These are phyloP conservation scores for Phytophthora ohioensis DNA, from an alignment of 352 stramenopile genomes.

Conservation along the genomic window DNA sequence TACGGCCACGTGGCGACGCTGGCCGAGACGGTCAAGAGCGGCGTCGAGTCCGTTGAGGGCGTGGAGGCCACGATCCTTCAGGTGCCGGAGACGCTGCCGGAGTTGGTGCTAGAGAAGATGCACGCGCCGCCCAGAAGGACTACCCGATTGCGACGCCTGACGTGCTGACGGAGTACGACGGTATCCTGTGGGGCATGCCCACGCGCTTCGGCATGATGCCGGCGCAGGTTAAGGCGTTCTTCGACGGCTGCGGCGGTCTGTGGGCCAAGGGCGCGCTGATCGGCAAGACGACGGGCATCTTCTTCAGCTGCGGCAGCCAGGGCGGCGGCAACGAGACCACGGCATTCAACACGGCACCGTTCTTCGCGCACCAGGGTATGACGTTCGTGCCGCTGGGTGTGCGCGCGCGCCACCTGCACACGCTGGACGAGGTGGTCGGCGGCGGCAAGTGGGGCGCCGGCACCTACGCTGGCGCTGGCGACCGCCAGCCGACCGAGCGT, in stretches of 20 bases:
- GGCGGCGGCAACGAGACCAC: conserved; percentile 85
- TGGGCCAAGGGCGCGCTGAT: conserved; percentile 73
- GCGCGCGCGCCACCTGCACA: conserved; percentile 46
- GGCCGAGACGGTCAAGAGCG: conserved; percentile 70
- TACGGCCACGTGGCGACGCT: conserved; percentile 84
- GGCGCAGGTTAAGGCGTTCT: conserved; percentile 83
- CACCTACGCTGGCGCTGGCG: conserved; percentile 68
- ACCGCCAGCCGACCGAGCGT: conserved; percentile 64
- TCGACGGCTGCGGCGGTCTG: conserved; percentile 70
- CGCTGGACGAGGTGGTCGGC: conserved; percentile 58
- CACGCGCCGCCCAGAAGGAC: conserved; percentile 68
- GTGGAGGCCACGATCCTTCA: conserved; percentile 62
- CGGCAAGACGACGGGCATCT: conserved; percentile 78
- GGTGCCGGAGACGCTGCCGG: conserved; percentile 73
- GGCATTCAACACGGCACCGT: conserved; percentile 67
- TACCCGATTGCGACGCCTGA: conserved; percentile 63
- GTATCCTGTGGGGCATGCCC: conserved; percentile 80
- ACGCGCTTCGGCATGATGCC: conserved; percentile 82
- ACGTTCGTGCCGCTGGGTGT: conserved; percentile 79
- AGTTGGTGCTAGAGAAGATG: conserved; percentile 83
- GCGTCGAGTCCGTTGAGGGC: conserved; percentile 62
- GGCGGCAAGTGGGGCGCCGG: conserved; percentile 69
- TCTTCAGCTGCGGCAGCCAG: conserved; percentile 70
- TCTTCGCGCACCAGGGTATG: conserved; percentile 85
- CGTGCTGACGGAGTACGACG: conserved; percentile 53